These are phyloP conservation scores for Sclerotinia glacialis DNA, from an alignment of 2,329 filamentous ascomycete species.

Conservation along the genomic window DNA sequence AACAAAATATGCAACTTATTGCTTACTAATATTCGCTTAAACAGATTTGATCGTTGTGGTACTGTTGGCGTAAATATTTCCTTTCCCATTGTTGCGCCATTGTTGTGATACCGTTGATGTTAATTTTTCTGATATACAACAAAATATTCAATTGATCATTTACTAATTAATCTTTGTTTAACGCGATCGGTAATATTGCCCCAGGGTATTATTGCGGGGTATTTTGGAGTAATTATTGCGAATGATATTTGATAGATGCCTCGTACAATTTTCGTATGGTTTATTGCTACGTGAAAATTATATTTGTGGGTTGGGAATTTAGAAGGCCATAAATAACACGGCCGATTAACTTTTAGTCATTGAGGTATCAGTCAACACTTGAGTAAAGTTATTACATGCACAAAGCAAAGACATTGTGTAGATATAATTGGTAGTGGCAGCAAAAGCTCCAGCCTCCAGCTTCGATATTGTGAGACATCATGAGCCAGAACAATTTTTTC, in stretches of 20 bases:
- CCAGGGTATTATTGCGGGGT: constrained; percentile 3
- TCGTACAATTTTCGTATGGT: not conserved
- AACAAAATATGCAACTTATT: no score
- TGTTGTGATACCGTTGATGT: no score
- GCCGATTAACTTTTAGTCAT: no score
- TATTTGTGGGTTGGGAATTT: not conserved
- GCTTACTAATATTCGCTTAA: no score
- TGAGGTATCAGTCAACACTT: not conserved
- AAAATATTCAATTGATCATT: no score
- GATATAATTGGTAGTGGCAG: not conserved
- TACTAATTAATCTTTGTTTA: no score
- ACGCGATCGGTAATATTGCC: no score
- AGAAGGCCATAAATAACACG: no score
- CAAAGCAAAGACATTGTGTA: not conserved
- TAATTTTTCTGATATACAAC: no score
- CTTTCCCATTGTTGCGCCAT: no score
- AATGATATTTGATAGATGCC: not conserved
- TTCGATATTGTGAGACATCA: not conserved
- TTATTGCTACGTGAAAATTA: not conserved
- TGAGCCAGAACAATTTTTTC: not conserved
- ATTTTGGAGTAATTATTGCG: not conserved
- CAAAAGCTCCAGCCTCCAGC: not conserved
- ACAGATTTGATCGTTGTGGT: no score
- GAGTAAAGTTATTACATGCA: not conserved
- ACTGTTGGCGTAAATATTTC: no score